Evolutionary conservation across 208 protist species (phyloP).

Genomic region (Leishmania guyanensis): DNA sequence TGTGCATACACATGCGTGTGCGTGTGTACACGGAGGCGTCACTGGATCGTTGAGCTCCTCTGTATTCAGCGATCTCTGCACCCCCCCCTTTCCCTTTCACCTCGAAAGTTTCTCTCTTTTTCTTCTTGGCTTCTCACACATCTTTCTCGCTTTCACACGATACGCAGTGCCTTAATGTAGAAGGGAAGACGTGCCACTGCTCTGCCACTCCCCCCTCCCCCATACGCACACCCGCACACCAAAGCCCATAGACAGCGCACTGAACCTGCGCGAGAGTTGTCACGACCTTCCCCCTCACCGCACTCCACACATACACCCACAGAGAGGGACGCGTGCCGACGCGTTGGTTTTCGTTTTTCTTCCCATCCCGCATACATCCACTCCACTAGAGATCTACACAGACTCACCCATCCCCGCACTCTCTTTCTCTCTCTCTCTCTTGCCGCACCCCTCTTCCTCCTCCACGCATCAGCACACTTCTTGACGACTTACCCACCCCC

Average conservation of each 20-base stretch:
- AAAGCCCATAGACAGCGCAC: slow-evolving; percentile 1
- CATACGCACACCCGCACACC: slow-evolving; percentile 11
- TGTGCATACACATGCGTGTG: neutral
- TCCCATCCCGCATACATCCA: neutral
- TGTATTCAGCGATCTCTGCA: neutral
- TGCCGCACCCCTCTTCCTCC: neutral
- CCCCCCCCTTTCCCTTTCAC: neutral
- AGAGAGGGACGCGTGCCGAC: neutral
- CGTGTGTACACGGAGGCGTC: neutral
- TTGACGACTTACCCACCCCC: slow-evolving; percentile 1
- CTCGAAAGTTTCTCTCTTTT: neutral
- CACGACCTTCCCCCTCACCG: neutral
- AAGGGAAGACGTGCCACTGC: neutral
- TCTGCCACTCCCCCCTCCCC: neutral
- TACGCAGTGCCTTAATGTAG: neutral
- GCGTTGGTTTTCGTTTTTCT: slow-evolving; percentile 2
- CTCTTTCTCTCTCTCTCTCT: neutral
- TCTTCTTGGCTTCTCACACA: neutral
- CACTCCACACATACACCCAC: neutral
- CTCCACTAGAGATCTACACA: neutral
- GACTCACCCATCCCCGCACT: neutral
- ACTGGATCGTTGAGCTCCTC: neutral
- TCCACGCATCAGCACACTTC: neutral
- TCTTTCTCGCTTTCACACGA: neutral
- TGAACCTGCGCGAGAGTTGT: neutral